These are phyloP conservation scores for Rhodosporidiobolus sp. DNA, from an alignment of 768 basidiomycete species.

Conservation along the genomic window DNA sequence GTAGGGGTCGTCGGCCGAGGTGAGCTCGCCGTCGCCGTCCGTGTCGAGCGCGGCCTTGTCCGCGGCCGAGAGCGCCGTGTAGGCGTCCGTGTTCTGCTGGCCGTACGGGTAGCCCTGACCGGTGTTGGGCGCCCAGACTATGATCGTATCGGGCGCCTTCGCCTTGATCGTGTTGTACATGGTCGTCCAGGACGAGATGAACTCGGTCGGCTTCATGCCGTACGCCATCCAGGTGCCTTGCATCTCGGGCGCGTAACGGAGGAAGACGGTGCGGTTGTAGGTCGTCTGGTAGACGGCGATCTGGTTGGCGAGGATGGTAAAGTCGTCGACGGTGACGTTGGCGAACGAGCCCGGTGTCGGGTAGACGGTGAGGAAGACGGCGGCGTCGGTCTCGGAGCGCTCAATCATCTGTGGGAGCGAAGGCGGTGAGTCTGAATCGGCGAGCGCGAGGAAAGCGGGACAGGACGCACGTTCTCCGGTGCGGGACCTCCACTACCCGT, in stretches of 20 bases:
- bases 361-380: slow-evolving; percentile 46
- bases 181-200: slow-evolving; percentile 31
- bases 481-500: slow-evolving; percentile 44
- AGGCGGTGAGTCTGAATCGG: not conserved
- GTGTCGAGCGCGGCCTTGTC: slow-evolving; percentile 44
- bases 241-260: slow-evolving; percentile 47
- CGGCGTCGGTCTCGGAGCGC: slow-evolving; percentile 42
- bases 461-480: slow-evolving; percentile 37
- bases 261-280: slow-evolving; percentile 42
- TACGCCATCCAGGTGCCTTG: slow-evolving; percentile 45
- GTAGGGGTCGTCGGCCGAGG: slow-evolving; percentile 41
- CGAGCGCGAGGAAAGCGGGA: too few relatives aligned
- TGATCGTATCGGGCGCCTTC: slow-evolving; percentile 41
- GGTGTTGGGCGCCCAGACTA: slow-evolving; percentile 46
- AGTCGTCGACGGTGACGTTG: slow-evolving; percentile 41
- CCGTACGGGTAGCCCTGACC: slow-evolving; percentile 42
- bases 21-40: slow-evolving; percentile 39
- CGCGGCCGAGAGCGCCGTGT: slow-evolving; percentile 6
- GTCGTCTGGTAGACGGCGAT: slow-evolving; percentile 42
- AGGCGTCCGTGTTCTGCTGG: slow-evolving; percentile 7
- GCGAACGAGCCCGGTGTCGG: slow-evolving; percentile 33
- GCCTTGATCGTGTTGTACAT: slow-evolving; percentile 43
- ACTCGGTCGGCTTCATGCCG: slow-evolving; percentile 41
- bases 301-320: slow-evolving; percentile 42
- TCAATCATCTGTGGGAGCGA: slow-evolving; percentile 35